Evolutionary conservation across 1,284 basidiomycete species (phyloP).

Genomic region (Gomphus bonarii): DNA sequence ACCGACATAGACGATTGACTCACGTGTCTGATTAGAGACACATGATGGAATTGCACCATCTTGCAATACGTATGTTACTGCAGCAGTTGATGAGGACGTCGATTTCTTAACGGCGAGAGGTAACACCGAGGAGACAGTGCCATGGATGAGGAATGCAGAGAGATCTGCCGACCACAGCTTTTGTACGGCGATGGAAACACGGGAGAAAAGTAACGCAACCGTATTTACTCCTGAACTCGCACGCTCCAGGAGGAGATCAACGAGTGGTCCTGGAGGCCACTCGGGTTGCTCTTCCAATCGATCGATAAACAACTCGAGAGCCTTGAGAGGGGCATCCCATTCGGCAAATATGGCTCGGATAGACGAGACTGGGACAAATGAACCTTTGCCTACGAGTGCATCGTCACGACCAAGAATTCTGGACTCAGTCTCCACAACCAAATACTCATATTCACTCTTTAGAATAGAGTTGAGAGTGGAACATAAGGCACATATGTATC

Average conservation of each 20-base stretch:
- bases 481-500: slow-evolving; percentile 69
- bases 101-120: slow-evolving; percentile 25
- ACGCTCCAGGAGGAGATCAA: slow-evolving; percentile 61
- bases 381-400: slow-evolving; percentile 58
- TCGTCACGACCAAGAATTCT: slow-evolving; percentile 63
- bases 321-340: slow-evolving; percentile 75
- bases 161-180: slow-evolving; percentile 73
- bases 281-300: slow-evolving; percentile 43
- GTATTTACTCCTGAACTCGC: slow-evolving; percentile 68
- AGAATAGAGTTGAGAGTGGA: slow-evolving; percentile 64
- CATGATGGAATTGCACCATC: slow-evolving; percentile 66
- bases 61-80: slow-evolving; percentile 39
- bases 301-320: slow-evolving; percentile 52
- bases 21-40: slow-evolving; percentile 57
- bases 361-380: slow-evolving; percentile 75
- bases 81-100: slow-evolving; percentile 20
- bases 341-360: slow-evolving; percentile 71
- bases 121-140: slow-evolving; percentile 48
- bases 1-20: slow-evolving; percentile 81
- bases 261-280: slow-evolving; percentile 66
- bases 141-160: slow-evolving; percentile 69
- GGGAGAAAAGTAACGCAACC: slow-evolving; percentile 58
- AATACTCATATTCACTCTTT: slow-evolving; percentile 67
- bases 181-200: slow-evolving; percentile 63
- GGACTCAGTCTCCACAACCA: slow-evolving; percentile 74